These are phyloP conservation scores for Pestalotiopsis sp. DNA, from an alignment of 2,329 filamentous ascomycete genomes.

Conservation along the genomic window DNA sequence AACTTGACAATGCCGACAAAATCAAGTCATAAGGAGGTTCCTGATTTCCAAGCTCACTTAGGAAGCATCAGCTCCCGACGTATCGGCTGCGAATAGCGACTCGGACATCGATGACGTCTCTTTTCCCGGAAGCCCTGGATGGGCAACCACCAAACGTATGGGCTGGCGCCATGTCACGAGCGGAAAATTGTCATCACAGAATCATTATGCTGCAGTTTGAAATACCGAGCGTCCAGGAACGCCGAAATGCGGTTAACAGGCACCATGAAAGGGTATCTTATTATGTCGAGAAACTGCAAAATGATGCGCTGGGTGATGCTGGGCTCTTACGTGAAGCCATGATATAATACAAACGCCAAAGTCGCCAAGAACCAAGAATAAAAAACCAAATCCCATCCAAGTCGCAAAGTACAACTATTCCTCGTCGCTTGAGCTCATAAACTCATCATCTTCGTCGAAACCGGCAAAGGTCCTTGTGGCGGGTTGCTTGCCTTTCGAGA, in stretches of 20 bases:
- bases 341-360: neutral
- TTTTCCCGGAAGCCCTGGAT: neutral
- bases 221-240: neutral
- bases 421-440: slow-evolving; percentile 70
- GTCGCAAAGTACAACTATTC: slow-evolving; percentile 29
- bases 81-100: neutral
- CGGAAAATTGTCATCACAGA: neutral
- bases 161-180: neutral
- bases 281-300: neutral
- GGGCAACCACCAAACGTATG: neutral
- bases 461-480: slow-evolving; percentile 63
- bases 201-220: neutral
- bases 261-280: neutral
- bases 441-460: slow-evolving; percentile 80
- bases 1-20: neutral
- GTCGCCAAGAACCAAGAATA: neutral
- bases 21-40: neutral
- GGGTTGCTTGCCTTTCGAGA: slow-evolving; percentile 40
- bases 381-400: neutral
- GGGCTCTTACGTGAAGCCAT: neutral
- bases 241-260: neutral
- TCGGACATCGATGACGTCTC: neutral
- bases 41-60: too few species aligned
- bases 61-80: too few species aligned
- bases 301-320: neutral